phyloP scores from a whole-genome alignment of 768 basidiomycete species.

The Lentinula sp. region DNA sequence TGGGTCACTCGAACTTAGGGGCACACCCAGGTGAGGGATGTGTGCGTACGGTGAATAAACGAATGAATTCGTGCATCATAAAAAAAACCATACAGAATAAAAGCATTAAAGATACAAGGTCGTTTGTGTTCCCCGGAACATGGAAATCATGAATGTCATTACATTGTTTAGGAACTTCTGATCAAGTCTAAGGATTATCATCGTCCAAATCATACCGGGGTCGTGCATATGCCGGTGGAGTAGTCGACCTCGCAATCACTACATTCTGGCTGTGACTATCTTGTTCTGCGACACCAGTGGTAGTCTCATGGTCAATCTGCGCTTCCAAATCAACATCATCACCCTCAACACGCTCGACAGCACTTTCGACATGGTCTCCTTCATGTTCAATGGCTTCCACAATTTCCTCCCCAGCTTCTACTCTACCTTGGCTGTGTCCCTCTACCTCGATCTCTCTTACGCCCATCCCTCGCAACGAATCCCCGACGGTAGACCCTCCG shows the following conservation, averaged over 20 bases:
- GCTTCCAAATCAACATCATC: constrained; percentile 18
- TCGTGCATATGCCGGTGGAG: constrained; percentile 42
- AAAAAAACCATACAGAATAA: no score
- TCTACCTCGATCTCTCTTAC: constrained; percentile 36
- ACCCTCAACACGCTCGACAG: background rate
- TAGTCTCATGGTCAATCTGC: constrained; percentile 16
- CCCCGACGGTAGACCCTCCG: constrained; percentile 50
- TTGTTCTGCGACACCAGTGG: constrained; percentile 14
- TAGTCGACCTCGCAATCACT: constrained; percentile 27
- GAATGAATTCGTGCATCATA: no score
- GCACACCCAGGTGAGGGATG: background rate
- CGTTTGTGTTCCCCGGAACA: no score
- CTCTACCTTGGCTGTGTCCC: constrained; percentile 11
- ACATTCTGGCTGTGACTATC: constrained; percentile 11
- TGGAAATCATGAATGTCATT: background rate
- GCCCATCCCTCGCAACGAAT: constrained; percentile 29
- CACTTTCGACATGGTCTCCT: constrained; percentile 5
- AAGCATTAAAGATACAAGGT: background rate
- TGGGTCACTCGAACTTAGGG: background rate
- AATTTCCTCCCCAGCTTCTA: constrained; percentile 37
- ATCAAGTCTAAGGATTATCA: constrained; percentile 55
- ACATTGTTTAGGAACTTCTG: background rate
- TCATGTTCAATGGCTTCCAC: constrained; percentile 26
- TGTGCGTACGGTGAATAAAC: no score
- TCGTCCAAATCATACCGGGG: constrained; percentile 30